Base-by-base conservation (phyloP, 345 rosid genomes). In the Populus ilicifolia region DNA sequence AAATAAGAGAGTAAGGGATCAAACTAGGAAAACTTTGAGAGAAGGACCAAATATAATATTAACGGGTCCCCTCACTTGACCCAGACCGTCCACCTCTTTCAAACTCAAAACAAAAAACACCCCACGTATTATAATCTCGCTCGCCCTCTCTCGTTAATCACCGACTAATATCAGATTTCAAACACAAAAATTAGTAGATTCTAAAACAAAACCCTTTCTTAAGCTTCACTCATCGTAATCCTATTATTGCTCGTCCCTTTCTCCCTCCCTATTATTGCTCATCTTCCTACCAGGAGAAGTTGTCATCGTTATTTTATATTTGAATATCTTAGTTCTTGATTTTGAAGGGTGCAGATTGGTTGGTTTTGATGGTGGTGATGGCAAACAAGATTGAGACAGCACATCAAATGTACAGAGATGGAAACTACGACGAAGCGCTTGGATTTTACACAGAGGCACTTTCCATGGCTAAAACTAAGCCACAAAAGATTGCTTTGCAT, bases 401-500 rank as follows among this genome's bases (percentile, higher is more conserved):
- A 16, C 99, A 95, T 77, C 90, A 89, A 89, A 82, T 94, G 76
- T 94, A 91, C 84, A 78, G 96, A 78, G 96, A 94, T 67, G 97
- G 94, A 5, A 75, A 85, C 52, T 90, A 88, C 84, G 81, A 78
- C 66, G 96, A 86, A 52, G 98, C 98, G 1, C 87, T 93, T 41
- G 87, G 82, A 46, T 90, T 82, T 74, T 94, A 92, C 84, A 89
- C 96, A 17, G 92, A 89, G 76, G 96, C 98, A 44, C 97, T 91
- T 73, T 78, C 87, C 30, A 69, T 89, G 71, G 97, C 97, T 67
- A 93, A 87, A 79, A 77, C 91, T 20, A 91, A 85, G 35, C 86
- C 89, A 14, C 98, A 91, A 81, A 91, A 85, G 91, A 95, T 95
- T 86, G 90, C 97, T 73, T 80, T 95, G 75, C 97, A 95, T 78